Evolutionary conservation across 495 filamentous ascomycete genomes (phyloP).

Genomic region (Saxispiralis lemnorum): DNA sequence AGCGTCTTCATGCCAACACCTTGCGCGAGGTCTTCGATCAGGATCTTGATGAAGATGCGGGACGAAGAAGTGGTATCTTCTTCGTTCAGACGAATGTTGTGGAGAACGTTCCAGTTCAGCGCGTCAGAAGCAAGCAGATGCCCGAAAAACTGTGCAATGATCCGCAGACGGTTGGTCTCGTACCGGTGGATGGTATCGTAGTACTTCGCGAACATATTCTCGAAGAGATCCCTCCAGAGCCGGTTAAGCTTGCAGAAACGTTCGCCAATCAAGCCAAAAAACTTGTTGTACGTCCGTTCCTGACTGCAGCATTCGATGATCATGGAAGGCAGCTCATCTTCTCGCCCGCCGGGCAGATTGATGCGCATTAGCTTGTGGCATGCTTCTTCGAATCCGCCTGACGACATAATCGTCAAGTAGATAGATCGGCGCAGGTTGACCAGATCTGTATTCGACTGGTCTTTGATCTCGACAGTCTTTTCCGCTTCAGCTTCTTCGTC

Average conservation of each 20-base stretch:
- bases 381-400: constrained; percentile 84
- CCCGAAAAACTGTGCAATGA: constrained; percentile 87
- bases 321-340: constrained; percentile 86
- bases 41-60: constrained; percentile 94
- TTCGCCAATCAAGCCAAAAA: constrained; percentile 87
- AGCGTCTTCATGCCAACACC: constrained; percentile 68
- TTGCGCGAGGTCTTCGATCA: constrained; percentile 84
- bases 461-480: constrained; percentile 76
- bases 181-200: constrained; percentile 96
- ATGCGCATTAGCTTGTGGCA: constrained; percentile 62
- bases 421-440: constrained; percentile 87
- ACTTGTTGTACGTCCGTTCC: constrained; percentile 89
- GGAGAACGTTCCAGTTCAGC: constrained; percentile 80
- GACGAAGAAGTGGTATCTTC: constrained; percentile 90
- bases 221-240: constrained; percentile 82
- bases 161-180: constrained; percentile 83
- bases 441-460: constrained; percentile 87
- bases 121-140: constrained; percentile 76
- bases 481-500: constrained; percentile 66
- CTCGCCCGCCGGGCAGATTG: constrained; percentile 69
- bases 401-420: constrained; percentile 93
- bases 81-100: constrained; percentile 73
- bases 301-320: constrained; percentile 90
- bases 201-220: constrained; percentile 73
- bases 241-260: constrained; percentile 89